Evolutionary conservation across 495 filamentous ascomycete species (phyloP), one percentile per base, ranked within the genome.

Genomic region (Aspergillus cavernicola): DNA sequence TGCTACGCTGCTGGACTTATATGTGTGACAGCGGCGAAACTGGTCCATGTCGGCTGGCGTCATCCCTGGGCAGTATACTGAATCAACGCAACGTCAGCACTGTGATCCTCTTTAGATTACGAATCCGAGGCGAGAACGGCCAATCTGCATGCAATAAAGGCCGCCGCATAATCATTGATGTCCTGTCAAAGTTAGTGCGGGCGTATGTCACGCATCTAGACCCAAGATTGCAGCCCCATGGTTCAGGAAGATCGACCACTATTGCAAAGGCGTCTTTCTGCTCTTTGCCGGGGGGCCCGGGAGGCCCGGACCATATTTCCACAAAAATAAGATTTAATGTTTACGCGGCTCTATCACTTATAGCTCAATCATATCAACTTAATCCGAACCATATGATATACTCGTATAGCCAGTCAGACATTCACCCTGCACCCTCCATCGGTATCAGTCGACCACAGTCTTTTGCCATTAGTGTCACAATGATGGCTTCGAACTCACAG

Each of bases 11-110:
- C 76, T 20, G 81, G 82, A 5, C 64, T 87, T 28, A 67, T 63
- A n/a, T 85, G 79, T 53, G 86, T 87, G 55, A 76, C 76, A 1
- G 68, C 73, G 1, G 85, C 81, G 1, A 81, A 89, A 53, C 76
- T 87, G 6, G 60, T 83, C 40, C 80, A 81, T 50, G 85, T 87
- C 29, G 88, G 88, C 31, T 90, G 85, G 84, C 75, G 76, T 56
- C 66, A 61, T 35, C 70, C 71, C 3, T 66, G 64, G 56, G 68
- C 63, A 23, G 57, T 76, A 23, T 76, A 71, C 48, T 75, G 64
- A 60, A 18, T 40, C 38, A 22, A 31, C 22, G 6, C 15, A 36
- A 28, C 6, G 15, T 28, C 37, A 32, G 26, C 23, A 5, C 6
- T 45, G 23, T 20, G 20, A 10, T 18, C 36, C 13, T 7, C 12